Percentiles rank a stretch among this genome's conserved stretches.
phyloP scores from a whole-genome alignment of 192 early-diverging fungal genomes.

The Gaertneriomyces sp. region DNA sequence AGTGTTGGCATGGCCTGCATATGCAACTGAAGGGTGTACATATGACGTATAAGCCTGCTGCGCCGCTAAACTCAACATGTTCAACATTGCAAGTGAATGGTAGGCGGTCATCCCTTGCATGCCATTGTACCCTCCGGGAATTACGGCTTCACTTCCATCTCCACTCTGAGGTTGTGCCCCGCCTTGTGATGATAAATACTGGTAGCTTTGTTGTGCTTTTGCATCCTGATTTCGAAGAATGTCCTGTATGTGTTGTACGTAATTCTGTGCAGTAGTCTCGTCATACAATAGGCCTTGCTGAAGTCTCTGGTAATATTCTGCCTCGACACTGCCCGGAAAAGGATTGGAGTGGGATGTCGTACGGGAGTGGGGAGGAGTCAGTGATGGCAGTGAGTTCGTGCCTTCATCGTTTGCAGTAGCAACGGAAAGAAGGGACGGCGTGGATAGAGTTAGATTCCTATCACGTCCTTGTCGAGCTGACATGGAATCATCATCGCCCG shows the following conservation, averaged over 20 bases:
- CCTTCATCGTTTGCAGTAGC: background rate
- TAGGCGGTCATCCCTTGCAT: background rate
- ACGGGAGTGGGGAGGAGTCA: too few relatives aligned
- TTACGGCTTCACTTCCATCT: too few relatives aligned
- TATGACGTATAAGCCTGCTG: slow-evolving; percentile 19
- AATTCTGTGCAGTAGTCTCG: slow-evolving; percentile 7
- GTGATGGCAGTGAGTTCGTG: too few relatives aligned
- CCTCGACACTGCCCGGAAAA: background rate
- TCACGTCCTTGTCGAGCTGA: background rate
- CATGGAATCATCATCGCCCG: background rate
- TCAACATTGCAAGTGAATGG: slow-evolving; percentile 23
- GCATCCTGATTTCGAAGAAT: slow-evolving; percentile 14
- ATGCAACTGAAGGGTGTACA: background rate
- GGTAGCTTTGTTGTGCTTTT: background rate
- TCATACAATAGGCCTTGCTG: slow-evolving; percentile 10
- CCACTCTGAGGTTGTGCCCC: slow-evolving; percentile 3
- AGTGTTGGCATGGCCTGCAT: background rate
- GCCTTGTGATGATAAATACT: background rate
- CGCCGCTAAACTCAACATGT: slow-evolving; percentile 17
- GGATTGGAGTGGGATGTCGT: background rate
- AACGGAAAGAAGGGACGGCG: background rate
- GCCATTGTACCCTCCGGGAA: too few relatives aligned
- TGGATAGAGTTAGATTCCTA: slow-evolving; percentile 5
- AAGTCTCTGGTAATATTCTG: slow-evolving; percentile 9
- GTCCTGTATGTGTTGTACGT: slow-evolving; percentile 4